Conservation (phyloP, 83 land plant genomes). For the Picea engelmannii region DNA sequence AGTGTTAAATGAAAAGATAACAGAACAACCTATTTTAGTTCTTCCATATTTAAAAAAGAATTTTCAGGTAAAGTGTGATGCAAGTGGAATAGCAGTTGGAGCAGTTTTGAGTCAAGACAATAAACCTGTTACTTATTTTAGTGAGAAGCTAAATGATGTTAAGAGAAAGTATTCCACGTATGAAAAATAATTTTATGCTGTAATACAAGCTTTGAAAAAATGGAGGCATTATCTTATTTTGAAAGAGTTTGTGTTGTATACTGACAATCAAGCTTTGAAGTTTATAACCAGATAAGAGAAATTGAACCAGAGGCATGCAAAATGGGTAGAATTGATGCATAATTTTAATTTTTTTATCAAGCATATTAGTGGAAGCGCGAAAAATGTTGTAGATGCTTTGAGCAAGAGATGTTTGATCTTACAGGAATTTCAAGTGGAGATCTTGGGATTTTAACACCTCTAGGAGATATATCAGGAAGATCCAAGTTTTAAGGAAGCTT, state of each 20-base stretch:
- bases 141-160: not conserved
- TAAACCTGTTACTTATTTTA: not conserved
- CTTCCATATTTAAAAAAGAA: not conserved
- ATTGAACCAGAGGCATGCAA: not conserved
- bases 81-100: constrained; percentile 9
- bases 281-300: constrained; percentile 9
- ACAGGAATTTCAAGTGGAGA: not conserved
- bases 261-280: not conserved
- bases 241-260: constrained; percentile 11
- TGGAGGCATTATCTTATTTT: constrained; percentile 15
- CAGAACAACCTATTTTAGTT: not conserved
- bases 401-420: not conserved
- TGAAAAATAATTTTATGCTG: not conserved
- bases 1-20: not conserved
- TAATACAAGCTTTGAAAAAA: not conserved
- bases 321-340: constrained; percentile 16
- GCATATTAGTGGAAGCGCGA: constrained; percentile 12
- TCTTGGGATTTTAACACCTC: constrained; percentile 5
- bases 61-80: constrained; percentile 4
- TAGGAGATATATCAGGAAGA: constrained; percentile 8
- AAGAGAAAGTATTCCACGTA: not conserved
- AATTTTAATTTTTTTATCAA: constrained; percentile 12
- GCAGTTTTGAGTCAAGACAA: not conserved
- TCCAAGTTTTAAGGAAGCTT: not conserved
- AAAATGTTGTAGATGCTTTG: constrained; percentile 19